Percentiles rank a stretch among this genome's conserved stretches.
Conservation (phyloP, 2,329 filamentous ascomycete genomes). For the Aspergillus neoniger region DNA sequence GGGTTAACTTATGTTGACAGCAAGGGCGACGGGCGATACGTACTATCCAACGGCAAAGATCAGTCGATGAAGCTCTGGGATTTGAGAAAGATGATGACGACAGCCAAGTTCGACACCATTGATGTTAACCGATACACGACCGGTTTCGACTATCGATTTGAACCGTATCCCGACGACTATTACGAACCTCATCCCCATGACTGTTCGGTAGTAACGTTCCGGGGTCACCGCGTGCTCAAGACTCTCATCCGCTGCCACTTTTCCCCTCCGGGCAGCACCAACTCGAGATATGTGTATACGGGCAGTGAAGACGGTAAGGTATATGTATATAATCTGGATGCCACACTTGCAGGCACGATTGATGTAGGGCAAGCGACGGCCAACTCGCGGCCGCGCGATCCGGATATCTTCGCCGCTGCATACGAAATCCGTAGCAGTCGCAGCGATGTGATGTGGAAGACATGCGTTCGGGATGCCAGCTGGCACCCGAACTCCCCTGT, state of each 20-base stretch:
- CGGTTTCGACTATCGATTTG: constrained; percentile 65
- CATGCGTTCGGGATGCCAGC: constrained; percentile 81
- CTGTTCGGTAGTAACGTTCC: constrained; percentile 90
- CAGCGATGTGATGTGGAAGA: constrained; percentile 66
- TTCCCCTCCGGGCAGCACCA: constrained; percentile 79
- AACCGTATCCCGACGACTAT: constrained; percentile 55
- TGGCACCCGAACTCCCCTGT: constrained; percentile 88
- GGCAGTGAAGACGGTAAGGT: constrained; percentile 88
- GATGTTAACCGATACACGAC: constrained; percentile 57
- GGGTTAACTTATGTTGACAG: constrained; percentile 70
- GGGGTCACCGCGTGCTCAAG: constrained; percentile 82
- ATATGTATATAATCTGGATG: constrained; percentile 91
- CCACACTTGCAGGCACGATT: constrained; percentile 74
- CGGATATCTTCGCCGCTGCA: constrained; percentile 56
- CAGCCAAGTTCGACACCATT: constrained; percentile 58
- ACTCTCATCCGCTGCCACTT: constrained; percentile 96
- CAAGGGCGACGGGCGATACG: constrained; percentile 85
- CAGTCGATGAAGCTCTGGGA: constrained; percentile 99
- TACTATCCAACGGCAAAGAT: constrained; percentile 92
- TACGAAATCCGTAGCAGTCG: constrained; percentile 55
- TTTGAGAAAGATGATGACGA: constrained; percentile 81
- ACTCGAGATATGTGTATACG: constrained; percentile 89
- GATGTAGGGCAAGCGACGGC: constrained; percentile 73
- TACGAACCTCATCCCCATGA: constrained; percentile 74
- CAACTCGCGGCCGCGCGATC: constrained; percentile 59